Evolutionary conservation across 2,329 filamentous ascomycete genomes (phyloP), one percentile per base, ranked within the genome.

Genomic region (Arthrobotrys pseudoclavata): DNA sequence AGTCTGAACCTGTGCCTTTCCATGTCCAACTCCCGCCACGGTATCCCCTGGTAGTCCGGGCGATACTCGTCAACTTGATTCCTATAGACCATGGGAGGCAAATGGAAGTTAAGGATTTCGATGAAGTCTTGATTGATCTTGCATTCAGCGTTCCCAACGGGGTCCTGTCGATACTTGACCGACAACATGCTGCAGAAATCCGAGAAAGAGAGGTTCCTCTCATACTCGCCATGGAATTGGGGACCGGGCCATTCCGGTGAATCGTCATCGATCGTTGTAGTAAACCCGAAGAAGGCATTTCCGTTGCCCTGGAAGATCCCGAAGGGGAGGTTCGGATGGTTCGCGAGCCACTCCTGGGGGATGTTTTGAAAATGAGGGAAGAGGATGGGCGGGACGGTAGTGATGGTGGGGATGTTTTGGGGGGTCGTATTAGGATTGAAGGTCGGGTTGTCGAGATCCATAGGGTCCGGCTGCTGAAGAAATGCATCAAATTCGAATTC

Each of bases 11-110:
- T 68, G 18, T 79, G 71, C 13, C 62, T 60, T 61, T 71, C 79
- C 24, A 81, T 80, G 12, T 79, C 79, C 4, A 82, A 50, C 7
- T 64, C 79, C 2, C 79, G 66, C 81, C 81, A 82, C 1, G 78
- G 69, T 24, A 82, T 82, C 13, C 79, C 81, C 45, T 82, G 81
- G 48, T 79, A 80, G 47, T 81, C 81, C 22, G 69, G 62, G 13
- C 76, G 76, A 34, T 79, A 77, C 53, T 76, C 78, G 24, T 80
- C 77, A 47, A 80, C 64, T 31, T 80, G 80, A 24, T 52, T 66
- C 20, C 66, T 57, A 9, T 75, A 79, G 47, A 82, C 64, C 47
- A 80, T 79, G n/a, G 37, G n/a, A 7, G 79, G 80, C 20, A 80
- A 77, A 20, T 68, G 72, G 22, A 74, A 79, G 31, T 70, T 79